Evolutionary conservation across 192 early-diverging fungal species (phyloP), one percentile per base, ranked within the genome.

Genomic region (Coemansia sp.): DNA sequence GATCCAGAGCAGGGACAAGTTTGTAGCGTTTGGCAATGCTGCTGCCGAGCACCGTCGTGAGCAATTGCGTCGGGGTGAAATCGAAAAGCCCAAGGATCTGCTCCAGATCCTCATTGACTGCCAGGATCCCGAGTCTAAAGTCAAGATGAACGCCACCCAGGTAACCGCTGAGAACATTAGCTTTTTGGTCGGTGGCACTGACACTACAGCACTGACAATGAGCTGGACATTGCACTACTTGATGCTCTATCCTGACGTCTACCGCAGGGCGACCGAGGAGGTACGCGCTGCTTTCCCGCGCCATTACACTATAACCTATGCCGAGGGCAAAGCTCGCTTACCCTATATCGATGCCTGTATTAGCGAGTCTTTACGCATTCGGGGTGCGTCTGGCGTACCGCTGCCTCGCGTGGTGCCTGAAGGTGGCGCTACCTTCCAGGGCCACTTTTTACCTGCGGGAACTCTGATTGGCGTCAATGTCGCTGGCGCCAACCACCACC

Each of bases 291-390:
- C 3, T 34, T 85, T 85, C 43, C 46, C 75, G 22, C 63, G 38
- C 34, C n/a, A 65, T 20, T 70, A 81, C 24, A 12, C 52, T 1
- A 81, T 85, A 24, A 65, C 49, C 2, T 85, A 75, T 36, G 58
- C n/a, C n/a, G n/a, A n/a, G n/a, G n/a, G n/a, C n/a, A n/a, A n/a
- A n/a, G n/a, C n/a, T n/a, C n/a, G n/a, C 8, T 55, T 81, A 20
- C 73, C 79, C 22, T 85, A 76, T 36, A 16, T 85, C 22, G 75
- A 81, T 39, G 83, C 79, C 5, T 76, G 76, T 40, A 75, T 85
- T 24, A 66, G 76, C 70, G 83, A 85, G 49, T 65, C 79, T 1
- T 1, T 85, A 64, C 66, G 83, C 7, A 62, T 85, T 8, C 67
- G 62, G 1, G 62, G 70, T 0, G 75, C 75, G 2, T 65, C 73